A percentile compares a stretch with the other conserved stretches of the same genome.
phyloP scores from a whole-genome alignment of 2,329 filamentous ascomycete species.

The Clarireedia sp. region DNA sequence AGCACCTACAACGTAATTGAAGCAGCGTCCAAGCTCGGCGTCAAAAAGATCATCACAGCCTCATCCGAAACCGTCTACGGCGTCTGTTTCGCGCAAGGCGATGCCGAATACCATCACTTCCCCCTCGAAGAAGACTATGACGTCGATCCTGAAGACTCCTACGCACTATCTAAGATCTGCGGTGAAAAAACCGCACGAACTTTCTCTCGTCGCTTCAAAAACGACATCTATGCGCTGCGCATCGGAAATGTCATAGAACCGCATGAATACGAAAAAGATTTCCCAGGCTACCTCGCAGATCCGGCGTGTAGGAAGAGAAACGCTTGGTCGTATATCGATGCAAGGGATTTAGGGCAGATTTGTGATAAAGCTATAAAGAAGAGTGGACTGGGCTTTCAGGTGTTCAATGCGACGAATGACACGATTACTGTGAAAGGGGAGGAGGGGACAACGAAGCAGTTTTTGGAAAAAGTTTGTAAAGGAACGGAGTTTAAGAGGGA shows the following conservation, averaged over 20 bases:
- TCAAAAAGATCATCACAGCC: constrained; percentile 52
- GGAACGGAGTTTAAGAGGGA: constrained; percentile 44
- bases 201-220: constrained; percentile 41
- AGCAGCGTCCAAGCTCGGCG: constrained; percentile 52
- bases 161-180: constrained; percentile 52
- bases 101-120: constrained; percentile 45
- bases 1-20: constrained; percentile 57
- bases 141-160: constrained; percentile 42
- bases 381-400: constrained; percentile 50
- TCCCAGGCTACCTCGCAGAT: constrained; percentile 41
- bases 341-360: constrained; percentile 53
- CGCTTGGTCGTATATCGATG: constrained; percentile 57
- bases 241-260: constrained; percentile 56
- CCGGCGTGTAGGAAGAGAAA: constrained; percentile 46
- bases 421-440: constrained; percentile 42
- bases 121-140: constrained; percentile 48
- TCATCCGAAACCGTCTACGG: constrained; percentile 53
- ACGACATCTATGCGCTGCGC: constrained; percentile 53
- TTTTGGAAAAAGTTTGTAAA: constrained; percentile 42
- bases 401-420: constrained; percentile 58
- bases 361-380: constrained; percentile 46
- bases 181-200: constrained; percentile 46
- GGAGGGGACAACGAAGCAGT: constrained; percentile 40
- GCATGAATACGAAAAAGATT: constrained; percentile 49
- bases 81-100: constrained; percentile 52